Percentiles rank a stretch among this genome's conserved stretches.
Conservation (phyloP, 495 filamentous ascomycete genomes). For the Aspergillus heteromorphus region DNA sequence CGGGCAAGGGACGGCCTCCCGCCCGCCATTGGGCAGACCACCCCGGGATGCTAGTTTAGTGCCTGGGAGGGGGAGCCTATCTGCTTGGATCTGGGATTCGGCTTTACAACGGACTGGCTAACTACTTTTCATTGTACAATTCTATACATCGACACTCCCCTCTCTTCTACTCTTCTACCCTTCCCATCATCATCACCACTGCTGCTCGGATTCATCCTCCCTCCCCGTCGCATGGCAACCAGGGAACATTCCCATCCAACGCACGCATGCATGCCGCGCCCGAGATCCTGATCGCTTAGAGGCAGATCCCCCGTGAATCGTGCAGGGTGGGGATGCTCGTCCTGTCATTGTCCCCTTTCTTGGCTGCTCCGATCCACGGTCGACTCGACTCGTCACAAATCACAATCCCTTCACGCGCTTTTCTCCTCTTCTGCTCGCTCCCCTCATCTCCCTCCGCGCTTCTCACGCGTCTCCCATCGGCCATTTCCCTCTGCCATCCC, state of each 20-base stretch:
- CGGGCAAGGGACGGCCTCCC: not conserved
- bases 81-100: not conserved
- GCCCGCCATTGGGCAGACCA: not conserved
- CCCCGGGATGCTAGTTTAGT: not conserved
- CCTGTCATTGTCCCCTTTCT: conserved; percentile 15
- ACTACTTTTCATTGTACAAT: no score
- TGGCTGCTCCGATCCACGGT: conserved; percentile 14
- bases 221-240: conserved; percentile 10
- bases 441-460: conserved; percentile 11
- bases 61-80: not conserved
- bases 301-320: conserved; percentile 1
- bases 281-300: not conserved
- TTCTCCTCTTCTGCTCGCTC: conserved; percentile 12
- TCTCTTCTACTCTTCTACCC: no score
- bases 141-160: no score
- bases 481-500: not conserved
- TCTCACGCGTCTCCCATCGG: not conserved
- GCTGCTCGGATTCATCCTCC: not conserved
- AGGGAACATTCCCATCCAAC: not conserved
- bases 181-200: not conserved
- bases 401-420: conserved; percentile 24
- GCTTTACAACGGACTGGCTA: no score
- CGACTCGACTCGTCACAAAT: conserved; percentile 36
- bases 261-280: not conserved
- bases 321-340: conserved; percentile 14